Base-by-base conservation (phyloP, 305 asterid species). In the Solanum hybrid region DNA sequence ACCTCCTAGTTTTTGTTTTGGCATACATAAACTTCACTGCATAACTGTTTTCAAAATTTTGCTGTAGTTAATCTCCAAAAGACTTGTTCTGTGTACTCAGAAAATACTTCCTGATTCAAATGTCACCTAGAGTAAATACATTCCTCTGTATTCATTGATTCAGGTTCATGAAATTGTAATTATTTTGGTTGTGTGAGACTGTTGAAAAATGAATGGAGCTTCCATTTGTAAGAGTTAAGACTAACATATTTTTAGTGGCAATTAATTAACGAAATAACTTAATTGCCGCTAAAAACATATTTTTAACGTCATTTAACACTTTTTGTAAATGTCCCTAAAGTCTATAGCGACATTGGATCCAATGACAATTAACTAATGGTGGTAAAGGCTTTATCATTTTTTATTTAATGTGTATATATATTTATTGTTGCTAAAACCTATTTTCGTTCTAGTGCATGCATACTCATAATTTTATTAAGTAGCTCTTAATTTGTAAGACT, bases 1-100 rank as follows among this genome's bases (percentile, higher is more conserved):
- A 82, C 89, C 46, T 94, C 57, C 80, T 93, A 12, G 42, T 91
- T 10, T 90, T 94, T 26, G 87, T 90, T 76, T 90, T 93, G 91
- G 71, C 96, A 69, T 92, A 13, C 89, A 85, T 85, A 85, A 85
- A 85, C 88, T 11, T 31, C 76, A 85, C 35, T 51, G 76, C 33
- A 20, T 85, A 64, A 64, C 73, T 51, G 8, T 20, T 84, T 11
- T 51, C 42, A 57, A 51, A 51, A 18, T 11, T 11, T 31, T 31
- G 4, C 34, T 39, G 24, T 81, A n/a, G 76, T 20, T 31, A 2
- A 57, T 57, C 75, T 57, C 75, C 46, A 84, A 22, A 51, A 20
- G 75, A 31, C 37, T 28, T 83, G 74, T 46, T 46, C 20, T 28
- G 35, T 57, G 46, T 57, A 85, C 71, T 82, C 8, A 2, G 26